phyloP scores from a whole-genome alignment of 2,329 filamentous ascomycete species.

The Paracorniculantispora psalliotae region DNA sequence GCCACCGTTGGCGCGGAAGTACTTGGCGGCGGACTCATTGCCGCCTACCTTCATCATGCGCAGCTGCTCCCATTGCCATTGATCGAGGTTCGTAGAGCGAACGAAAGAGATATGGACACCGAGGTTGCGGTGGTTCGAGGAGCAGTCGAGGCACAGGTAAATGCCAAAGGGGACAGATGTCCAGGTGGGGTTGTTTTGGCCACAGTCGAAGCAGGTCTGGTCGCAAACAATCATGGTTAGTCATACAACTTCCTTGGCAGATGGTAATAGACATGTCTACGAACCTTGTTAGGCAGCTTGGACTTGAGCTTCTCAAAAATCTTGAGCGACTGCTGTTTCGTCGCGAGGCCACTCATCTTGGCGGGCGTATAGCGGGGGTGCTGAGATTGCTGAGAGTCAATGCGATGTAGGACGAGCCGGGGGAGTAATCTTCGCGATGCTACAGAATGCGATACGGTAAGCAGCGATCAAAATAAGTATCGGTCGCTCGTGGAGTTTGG shows the following conservation, averaged over 20 bases:
- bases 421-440: neutral
- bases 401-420: neutral
- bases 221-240: conserved; percentile 13
- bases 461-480: neutral
- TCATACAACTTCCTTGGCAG: neutral
- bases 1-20: conserved; percentile 94
- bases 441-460: neutral
- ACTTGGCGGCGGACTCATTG: conserved; percentile 97
- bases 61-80: conserved; percentile 99
- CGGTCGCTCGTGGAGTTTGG: conserved; percentile 2
- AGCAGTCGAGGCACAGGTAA: conserved; percentile 97
- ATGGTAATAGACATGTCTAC: conserved; percentile 20
- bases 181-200: conserved; percentile 97
- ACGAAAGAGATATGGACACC: conserved; percentile 99
- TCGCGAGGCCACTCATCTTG: conserved; percentile 66
- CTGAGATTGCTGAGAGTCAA: neutral
- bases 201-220: conserved; percentile 96
- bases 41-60: conserved; percentile 97
- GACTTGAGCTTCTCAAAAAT: conserved; percentile 97
- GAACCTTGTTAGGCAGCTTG: conserved; percentile 90
- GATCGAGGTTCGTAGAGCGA: conserved; percentile 94
- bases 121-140: conserved; percentile 92
- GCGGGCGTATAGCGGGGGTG: conserved; percentile 17
- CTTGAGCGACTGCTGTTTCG: conserved; percentile 92
- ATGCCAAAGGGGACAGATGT: conserved; percentile 96